A percentile compares a stretch with the other conserved stretches of the same genome.
phyloP scores from a whole-genome alignment of 768 basidiomycete genomes.

The Suillus hirtellus region DNA sequence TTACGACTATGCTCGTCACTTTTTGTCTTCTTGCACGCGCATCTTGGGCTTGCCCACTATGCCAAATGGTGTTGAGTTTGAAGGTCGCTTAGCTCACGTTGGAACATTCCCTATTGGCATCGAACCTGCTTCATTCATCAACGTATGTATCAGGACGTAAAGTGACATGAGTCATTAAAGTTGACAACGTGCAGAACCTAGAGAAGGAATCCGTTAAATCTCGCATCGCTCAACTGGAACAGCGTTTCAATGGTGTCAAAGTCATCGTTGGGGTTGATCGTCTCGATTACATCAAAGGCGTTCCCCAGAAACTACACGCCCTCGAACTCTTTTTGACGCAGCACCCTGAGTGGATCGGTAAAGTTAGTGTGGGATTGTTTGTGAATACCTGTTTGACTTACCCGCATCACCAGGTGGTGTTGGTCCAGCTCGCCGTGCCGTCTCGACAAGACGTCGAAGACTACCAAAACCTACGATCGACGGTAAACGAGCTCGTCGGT shows the following conservation, averaged over 20 bases:
- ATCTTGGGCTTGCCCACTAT: constrained; percentile 94
- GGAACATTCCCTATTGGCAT: constrained; percentile 99
- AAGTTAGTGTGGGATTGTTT: constrained; percentile 46
- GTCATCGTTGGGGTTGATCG: constrained; percentile 98
- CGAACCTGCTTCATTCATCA: constrained; percentile 88
- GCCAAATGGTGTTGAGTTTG: constrained; percentile 97
- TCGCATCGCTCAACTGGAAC: constrained; percentile 79
- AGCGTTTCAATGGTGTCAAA: constrained; percentile 91
- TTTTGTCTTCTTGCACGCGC: constrained; percentile 96
- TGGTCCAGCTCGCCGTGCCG: constrained; percentile 96
- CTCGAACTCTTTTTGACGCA: constrained; percentile 95
- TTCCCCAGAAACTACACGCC: constrained; percentile 96
- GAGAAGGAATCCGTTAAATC: constrained; percentile 76
- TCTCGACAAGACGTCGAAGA: constrained; percentile 99
- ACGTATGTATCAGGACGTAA: constrained; percentile 44
- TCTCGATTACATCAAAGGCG: constrained; percentile 99
- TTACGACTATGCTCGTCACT: constrained; percentile 99
- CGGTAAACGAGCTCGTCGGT: constrained; percentile 97
- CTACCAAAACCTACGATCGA: constrained; percentile 94
- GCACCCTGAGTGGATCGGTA: constrained; percentile 99
- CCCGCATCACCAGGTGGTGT: constrained; percentile 64
- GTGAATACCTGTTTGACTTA: background rate
- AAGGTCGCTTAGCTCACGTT: constrained; percentile 92
- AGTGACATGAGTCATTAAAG: constrained; percentile 11
- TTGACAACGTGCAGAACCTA: constrained; percentile 55